These are phyloP conservation scores for Magnolia sinica DNA, from an alignment of 164 flowering plant species.

Conservation along the genomic window DNA sequence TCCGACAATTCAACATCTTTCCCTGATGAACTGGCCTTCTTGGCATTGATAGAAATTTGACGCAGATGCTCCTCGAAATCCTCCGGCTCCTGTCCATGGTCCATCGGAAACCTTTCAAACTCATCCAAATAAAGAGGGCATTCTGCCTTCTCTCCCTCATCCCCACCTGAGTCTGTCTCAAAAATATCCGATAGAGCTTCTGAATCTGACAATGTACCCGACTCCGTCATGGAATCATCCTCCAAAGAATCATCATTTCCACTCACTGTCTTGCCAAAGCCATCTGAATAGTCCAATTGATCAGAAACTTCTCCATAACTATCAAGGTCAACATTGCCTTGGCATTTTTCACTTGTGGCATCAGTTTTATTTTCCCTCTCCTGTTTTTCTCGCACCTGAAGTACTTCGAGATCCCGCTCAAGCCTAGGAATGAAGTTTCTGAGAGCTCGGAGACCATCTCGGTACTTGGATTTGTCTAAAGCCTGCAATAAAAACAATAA, in stretches of 20 bases:
- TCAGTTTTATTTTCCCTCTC: constrained; percentile 23
- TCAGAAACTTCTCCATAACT: constrained; percentile 7
- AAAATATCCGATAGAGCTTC: constrained; percentile 82
- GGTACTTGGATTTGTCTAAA: constrained; percentile 75
- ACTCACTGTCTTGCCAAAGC: constrained; percentile 30
- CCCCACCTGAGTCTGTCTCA: constrained; percentile 74
- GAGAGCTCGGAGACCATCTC: constrained; percentile 79
- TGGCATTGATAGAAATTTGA: constrained; percentile 48
- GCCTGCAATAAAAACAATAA: constrained; percentile 47
- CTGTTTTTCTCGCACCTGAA: constrained; percentile 38
- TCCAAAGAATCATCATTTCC: constrained; percentile 24
- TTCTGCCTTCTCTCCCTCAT: constrained; percentile 35
- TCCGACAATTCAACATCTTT: constrained; percentile 37
- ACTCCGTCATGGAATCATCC: constrained; percentile 33
- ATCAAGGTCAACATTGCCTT: not conserved
- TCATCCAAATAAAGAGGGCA: constrained; percentile 58
- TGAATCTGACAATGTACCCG: constrained; percentile 50
- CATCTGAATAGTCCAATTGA: constrained; percentile 27
- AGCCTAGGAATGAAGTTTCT: constrained; percentile 74
- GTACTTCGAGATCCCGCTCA: constrained; percentile 72
- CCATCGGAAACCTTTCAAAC: constrained; percentile 61
- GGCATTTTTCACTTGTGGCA: constrained; percentile 15
- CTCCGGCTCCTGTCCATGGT: constrained; percentile 37
- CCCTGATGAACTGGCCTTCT: constrained; percentile 19
- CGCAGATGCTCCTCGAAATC: constrained; percentile 71